Evolutionary conservation across 1,284 basidiomycete species (phyloP).

Genomic region (Amylostereum chailletii): DNA sequence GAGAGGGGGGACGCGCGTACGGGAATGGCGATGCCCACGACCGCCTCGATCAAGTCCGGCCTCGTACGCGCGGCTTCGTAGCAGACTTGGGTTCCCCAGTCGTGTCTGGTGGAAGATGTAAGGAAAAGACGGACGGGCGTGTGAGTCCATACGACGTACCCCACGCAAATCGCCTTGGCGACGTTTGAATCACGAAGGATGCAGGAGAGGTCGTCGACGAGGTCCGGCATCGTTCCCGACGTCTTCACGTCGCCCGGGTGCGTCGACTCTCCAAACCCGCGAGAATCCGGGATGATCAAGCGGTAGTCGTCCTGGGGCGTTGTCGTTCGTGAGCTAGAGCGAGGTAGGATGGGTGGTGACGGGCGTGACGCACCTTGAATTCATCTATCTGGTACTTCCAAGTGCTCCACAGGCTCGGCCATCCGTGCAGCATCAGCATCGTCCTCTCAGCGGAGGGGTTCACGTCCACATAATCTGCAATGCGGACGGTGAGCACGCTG

Average conservation of each 20-base stretch:
- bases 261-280: constrained; percentile 60
- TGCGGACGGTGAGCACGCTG: too few relatives aligned
- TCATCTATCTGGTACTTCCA: constrained; percentile 63
- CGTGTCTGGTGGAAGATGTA: constrained; percentile 37
- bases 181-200: constrained; percentile 44
- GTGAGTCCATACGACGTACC: constrained; percentile 28
- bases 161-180: constrained; percentile 45
- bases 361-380: constrained; percentile 34
- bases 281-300: constrained; percentile 49
- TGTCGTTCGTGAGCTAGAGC: not conserved
- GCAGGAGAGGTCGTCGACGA: constrained; percentile 53
- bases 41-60: constrained; percentile 50
- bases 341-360: not conserved
- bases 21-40: constrained; percentile 53
- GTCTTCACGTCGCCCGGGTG: constrained; percentile 52
- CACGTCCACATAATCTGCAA: constrained; percentile 53
- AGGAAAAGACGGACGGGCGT: not conserved
- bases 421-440: constrained; percentile 63
- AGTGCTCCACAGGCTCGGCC: constrained; percentile 65
- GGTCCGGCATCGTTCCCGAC: constrained; percentile 50
- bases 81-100: constrained; percentile 62
- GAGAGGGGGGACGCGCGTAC: constrained; percentile 25
- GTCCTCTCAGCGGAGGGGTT: constrained; percentile 42
- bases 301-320: constrained; percentile 37
- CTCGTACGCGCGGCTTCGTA: constrained; percentile 57